Evolutionary conservation across 2,329 filamentous ascomycete species (phyloP), one percentile per base, ranked within the genome.

Genomic region (Pyrenophora graminea): DNA sequence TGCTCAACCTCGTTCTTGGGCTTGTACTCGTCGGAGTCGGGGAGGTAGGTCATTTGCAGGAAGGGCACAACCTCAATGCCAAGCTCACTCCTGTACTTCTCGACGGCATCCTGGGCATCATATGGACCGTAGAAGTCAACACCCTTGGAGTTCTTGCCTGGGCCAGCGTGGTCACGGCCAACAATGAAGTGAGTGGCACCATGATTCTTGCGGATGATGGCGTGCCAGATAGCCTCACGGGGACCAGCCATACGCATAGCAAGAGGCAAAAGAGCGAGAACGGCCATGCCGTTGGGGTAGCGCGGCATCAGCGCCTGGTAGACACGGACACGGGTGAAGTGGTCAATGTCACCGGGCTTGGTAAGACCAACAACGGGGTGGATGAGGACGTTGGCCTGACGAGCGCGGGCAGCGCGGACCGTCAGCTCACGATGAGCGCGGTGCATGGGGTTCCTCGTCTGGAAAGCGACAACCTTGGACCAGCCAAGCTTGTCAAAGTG

Each of bases 401-500:
- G 90, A 51, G 89, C 89, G 68, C 94, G 93, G 62, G 94, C 94
- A 63, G 94, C 94, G 70, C 94, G 91, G 71, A 99, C 94, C 53
- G 94, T 99, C 76, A 99, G 81, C 81, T 99, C 94, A 78, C 94
- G 86, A 79, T 99, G 94, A 74, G 94, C 94, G 70, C 94, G 89
- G 82, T 99, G 94, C 94, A 99, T 99, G 66, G 94, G 94, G 80
- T 99, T 99, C 76, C 70, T 66, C 61, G 94, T 99, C 84, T 99
- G 94, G 88, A 99, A 99, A 71, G 94, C 94, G 60, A 99, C 94
- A 66, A 99, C 93, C 76, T 88, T 88, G 76, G 89, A 87, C 94
- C 94, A 99, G 79, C 94, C 94, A 67, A 99, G 91, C 85, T 99
- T 99, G 83, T 97, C 94, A 73, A 99, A 99, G 82, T 97, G 93